Percentiles rank a stretch among this genome's conserved stretches.
Evolutionary conservation across 2,329 filamentous ascomycete species (phyloP).

Genomic region (Stachybotrys chartarum): DNA sequence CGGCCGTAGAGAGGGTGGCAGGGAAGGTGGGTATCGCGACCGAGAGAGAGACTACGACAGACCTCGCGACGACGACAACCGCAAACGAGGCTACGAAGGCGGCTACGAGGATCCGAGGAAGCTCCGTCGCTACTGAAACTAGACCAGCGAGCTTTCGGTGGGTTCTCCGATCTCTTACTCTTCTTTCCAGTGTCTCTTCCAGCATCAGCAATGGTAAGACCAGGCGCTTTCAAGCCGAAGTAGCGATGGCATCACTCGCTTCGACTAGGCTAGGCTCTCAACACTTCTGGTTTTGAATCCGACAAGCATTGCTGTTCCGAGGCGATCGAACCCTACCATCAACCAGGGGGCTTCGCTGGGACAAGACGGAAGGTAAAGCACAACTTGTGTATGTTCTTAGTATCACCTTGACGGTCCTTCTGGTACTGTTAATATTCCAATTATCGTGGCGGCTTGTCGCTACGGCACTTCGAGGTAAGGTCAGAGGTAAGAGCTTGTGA

Average conservation of each 20-base stretch:
- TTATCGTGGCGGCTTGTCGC: background rate
- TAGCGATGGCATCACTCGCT: too few species aligned
- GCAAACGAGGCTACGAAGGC: constrained; percentile 70
- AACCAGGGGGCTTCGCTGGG: background rate
- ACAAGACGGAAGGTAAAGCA: constrained; percentile 15
- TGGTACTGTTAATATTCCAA: constrained; percentile 14
- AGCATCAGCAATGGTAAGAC: constrained; percentile 14
- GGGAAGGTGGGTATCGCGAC: constrained; percentile 38
- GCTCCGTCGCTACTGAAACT: constrained; percentile 50
- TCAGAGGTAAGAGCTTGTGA: constrained; percentile 46
- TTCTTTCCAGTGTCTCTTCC: constrained; percentile 10
- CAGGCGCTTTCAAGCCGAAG: too few species aligned
- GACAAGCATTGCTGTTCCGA: background rate
- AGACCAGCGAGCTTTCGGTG: constrained; percentile 11
- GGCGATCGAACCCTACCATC: background rate
- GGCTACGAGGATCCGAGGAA: constrained; percentile 72
- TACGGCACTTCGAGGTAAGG: constrained; percentile 35
- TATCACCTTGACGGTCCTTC: background rate
- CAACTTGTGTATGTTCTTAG: background rate
- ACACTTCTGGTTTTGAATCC: too few species aligned
- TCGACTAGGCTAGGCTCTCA: too few species aligned
- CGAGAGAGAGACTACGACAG: constrained; percentile 42
- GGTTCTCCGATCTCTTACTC: constrained; percentile 13
- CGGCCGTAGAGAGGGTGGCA: constrained; percentile 52
- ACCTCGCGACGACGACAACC: constrained; percentile 49